Evolutionary conservation across 805 yeast genomes (phyloP).

Genomic region (Ogataea henricii): DNA sequence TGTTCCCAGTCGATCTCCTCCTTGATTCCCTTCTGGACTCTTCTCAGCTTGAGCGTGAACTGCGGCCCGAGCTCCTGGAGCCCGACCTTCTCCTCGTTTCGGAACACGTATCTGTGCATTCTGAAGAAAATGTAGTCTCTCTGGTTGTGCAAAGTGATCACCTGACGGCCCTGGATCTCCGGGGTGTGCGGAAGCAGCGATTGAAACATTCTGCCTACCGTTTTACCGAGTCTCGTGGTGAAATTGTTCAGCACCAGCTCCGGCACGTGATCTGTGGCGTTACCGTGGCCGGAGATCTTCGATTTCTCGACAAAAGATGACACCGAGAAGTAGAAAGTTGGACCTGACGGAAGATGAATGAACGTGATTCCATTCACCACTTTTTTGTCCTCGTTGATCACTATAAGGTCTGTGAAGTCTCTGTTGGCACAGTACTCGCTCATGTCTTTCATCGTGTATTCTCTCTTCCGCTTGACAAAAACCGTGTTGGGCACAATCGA

Average conservation of each 20-base stretch:
- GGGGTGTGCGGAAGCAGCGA: conserved; percentile 91
- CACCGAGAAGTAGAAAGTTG: conserved; percentile 88
- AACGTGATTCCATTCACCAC: conserved; percentile 89
- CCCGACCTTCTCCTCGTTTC: conserved; percentile 90
- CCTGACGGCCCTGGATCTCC: conserved; percentile 94
- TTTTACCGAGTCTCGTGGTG: conserved; percentile 87
- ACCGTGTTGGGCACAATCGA: conserved; percentile 85
- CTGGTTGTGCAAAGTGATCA: conserved; percentile 92
- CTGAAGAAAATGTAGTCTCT: conserved; percentile 94
- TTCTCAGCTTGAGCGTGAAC: conserved; percentile 83
- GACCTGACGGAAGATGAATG: conserved; percentile 93
- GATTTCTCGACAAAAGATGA: conserved; percentile 76
- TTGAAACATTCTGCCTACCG: conserved; percentile 91
- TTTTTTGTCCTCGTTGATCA: conserved; percentile 93
- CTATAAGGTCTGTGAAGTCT: conserved; percentile 83
- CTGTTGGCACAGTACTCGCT: conserved; percentile 79
- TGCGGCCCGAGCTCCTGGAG: conserved; percentile 96
- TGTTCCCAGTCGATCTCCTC: conserved; percentile 97
- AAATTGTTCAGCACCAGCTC: conserved; percentile 91
- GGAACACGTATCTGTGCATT: conserved; percentile 89
- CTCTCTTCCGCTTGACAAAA: conserved; percentile 84
- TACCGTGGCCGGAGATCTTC: conserved; percentile 83
- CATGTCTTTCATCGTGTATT: conserved; percentile 84
- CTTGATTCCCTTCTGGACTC: conserved; percentile 87
- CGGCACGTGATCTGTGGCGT: conserved; percentile 87